These are phyloP conservation scores for Tubosaeta brunneosetosa DNA, from an alignment of 768 basidiomycete genomes.

Conservation along the genomic window DNA sequence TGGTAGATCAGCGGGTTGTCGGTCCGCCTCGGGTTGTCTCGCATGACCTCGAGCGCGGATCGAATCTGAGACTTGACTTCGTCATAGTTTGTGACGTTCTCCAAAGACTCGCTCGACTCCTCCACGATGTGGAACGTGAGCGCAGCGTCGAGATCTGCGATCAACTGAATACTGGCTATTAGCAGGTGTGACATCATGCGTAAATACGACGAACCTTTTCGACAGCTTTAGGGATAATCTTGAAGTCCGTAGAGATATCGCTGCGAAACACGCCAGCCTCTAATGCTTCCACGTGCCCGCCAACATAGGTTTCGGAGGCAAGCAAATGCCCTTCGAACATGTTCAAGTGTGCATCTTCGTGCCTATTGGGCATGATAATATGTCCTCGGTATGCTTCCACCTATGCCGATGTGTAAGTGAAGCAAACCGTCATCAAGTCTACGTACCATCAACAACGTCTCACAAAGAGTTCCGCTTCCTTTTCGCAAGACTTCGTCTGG, in stretches of 20 bases:
- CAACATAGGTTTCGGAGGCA: constrained; percentile 96
- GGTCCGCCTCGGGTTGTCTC: constrained; percentile 81
- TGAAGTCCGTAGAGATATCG: constrained; percentile 94
- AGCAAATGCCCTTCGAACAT: constrained; percentile 97
- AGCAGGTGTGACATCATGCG: neutral
- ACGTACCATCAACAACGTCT: constrained; percentile 93
- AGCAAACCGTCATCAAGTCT: neutral
- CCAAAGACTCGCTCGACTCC: constrained; percentile 75
- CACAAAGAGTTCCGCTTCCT: constrained; percentile 94
- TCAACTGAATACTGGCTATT: constrained; percentile 52
- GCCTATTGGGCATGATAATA: constrained; percentile 97
- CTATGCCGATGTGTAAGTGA: constrained; percentile 39
- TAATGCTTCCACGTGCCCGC: constrained; percentile 96
- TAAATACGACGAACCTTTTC: constrained; percentile 57
- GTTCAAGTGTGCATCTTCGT: constrained; percentile 87
- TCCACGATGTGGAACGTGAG: constrained; percentile 83
- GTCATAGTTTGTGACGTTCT: constrained; percentile 90
- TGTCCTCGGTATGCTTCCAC: constrained; percentile 90
- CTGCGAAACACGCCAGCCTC: constrained; percentile 98
- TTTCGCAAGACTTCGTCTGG: constrained; percentile 96
- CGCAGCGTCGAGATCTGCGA: constrained; percentile 91
- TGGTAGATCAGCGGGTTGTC: constrained; percentile 98
- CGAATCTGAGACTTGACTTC: constrained; percentile 82
- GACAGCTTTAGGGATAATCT: constrained; percentile 81
- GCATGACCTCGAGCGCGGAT: constrained; percentile 77